These are phyloP conservation scores for Aeminium ludgeri DNA, from an alignment of 495 filamentous ascomycete genomes.

Conservation along the genomic window DNA sequence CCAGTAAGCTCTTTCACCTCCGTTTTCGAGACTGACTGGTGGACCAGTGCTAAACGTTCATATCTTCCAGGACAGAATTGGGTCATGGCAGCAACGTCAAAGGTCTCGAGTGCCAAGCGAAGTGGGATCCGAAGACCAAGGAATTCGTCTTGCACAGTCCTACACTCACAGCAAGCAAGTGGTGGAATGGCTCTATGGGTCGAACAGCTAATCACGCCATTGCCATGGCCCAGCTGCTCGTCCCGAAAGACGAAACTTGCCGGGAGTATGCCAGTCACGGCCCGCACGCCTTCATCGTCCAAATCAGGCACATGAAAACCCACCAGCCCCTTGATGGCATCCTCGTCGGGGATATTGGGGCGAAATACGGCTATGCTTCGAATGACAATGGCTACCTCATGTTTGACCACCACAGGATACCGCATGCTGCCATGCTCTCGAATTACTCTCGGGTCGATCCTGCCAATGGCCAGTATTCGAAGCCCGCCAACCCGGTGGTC, in stretches of 20 bases:
- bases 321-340: constrained; percentile 29
- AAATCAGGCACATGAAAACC: constrained; percentile 30
- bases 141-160: constrained; percentile 34
- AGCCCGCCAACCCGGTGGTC: constrained; percentile 26
- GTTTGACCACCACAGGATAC: constrained; percentile 31
- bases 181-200: constrained; percentile 35
- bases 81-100: constrained; percentile 35
- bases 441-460: constrained; percentile 30
- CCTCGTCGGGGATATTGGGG: constrained; percentile 33
- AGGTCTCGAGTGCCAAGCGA: constrained; percentile 31
- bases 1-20: constrained; percentile 3
- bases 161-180: constrained; percentile 33
- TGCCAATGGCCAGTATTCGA: constrained; percentile 27
- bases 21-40: neutral
- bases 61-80: constrained; percentile 26
- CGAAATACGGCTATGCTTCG: constrained; percentile 31
- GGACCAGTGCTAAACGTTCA: neutral
- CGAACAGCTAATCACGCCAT: constrained; percentile 31
- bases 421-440: constrained; percentile 31
- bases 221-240: constrained; percentile 31
- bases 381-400: constrained; percentile 37
- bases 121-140: constrained; percentile 26
- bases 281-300: constrained; percentile 34
- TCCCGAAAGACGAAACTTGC: constrained; percentile 19
- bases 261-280: constrained; percentile 26